Evolutionary conservation across 805 yeast species (phyloP), one percentile per base, ranked within the genome.

Genomic region (Teunomyces stri): DNA sequence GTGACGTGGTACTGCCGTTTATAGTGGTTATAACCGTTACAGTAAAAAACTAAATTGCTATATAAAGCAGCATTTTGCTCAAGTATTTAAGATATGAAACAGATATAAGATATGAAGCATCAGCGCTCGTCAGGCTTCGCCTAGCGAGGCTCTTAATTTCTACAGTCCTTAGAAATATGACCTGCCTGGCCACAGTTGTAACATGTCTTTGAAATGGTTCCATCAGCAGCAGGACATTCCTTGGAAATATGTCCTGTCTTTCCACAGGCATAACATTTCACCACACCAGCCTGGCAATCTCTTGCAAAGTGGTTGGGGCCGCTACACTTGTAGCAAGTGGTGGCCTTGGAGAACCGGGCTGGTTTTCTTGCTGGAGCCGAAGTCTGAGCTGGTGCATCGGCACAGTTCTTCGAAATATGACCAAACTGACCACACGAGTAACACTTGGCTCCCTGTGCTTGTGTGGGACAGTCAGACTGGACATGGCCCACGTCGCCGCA

Each of bases 261-360:
- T 59, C 96, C 96, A 72, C 97, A 90, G 52, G 91, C 87, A 79
- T 89, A 91, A 73, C 97, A 90, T 72, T 88, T 88, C 65, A 82
- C 78, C 46, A 59, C 59, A 48, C 82, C 79, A 57, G 82, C 84
- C 67, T 83, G 85, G 72, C 96, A 89, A 69, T 89, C 96, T 74
- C 88, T 85, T 55, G 96, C 96, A 72, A 84, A 85, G 70, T 89
- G 96, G 82, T 88, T 88, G 64, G 94, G 90, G 55, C 92, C 94
- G 63, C 95, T 95, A 68, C 96, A 88, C 72, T 85, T 88, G 84
- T 85, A 87, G 72, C 96, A 88, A 49, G 88, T 80, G 52, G 85
- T 72, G 51, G 72, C 12, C 62, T 62, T 48, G 51, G 49, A 49
- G 51, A 52, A 47, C 46, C 53, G 55, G 31, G 57, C 58, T 37